Percentiles rank a stretch among this genome's conserved stretches.
phyloP scores from a whole-genome alignment of 352 stramenopile species.

The Pythium coloratum region DNA sequence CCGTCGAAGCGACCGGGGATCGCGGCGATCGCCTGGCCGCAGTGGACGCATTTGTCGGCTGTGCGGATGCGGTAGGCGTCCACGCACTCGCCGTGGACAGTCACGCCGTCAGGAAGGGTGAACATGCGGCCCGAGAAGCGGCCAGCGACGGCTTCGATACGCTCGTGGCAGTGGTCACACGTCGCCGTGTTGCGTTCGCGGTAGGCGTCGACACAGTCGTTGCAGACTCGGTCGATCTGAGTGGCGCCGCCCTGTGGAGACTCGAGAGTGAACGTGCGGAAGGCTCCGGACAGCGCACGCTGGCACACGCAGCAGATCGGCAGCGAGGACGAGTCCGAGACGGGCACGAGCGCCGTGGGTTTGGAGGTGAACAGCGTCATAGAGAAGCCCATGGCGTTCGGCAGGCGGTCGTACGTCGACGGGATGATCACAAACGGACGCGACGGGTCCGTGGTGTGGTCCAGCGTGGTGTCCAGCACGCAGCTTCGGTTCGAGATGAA shows the following conservation, averaged over 20 bases:
- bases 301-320: conserved; percentile 41
- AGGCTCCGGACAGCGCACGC: conserved; percentile 31
- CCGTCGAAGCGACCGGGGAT: conserved; percentile 78
- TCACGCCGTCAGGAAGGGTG: conserved; percentile 71
- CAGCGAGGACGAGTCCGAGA: conserved; percentile 36
- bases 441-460: conserved; percentile 18
- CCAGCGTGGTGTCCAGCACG: conserved; percentile 53
- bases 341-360: conserved; percentile 31
- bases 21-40: conserved; percentile 70
- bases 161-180: conserved; percentile 73
- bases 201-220: conserved; percentile 75
- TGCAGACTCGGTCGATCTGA: conserved; percentile 76
- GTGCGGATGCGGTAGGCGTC: conserved; percentile 83
- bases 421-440: conserved; percentile 37
- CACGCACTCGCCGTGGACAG: conserved; percentile 82
- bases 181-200: conserved; percentile 72
- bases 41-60: conserved; percentile 81
- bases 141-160: conserved; percentile 72
- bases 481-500: conserved; percentile 88
- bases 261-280: conserved; percentile 36
- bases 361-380: conserved; percentile 33
- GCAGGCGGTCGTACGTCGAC: conserved; percentile 34
- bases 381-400: conserved; percentile 21
- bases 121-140: conserved; percentile 82
- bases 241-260: conserved; percentile 8